Base-by-base conservation (phyloP, 2,329 filamentous ascomycete species). In the Alternaria conjuncta region DNA sequence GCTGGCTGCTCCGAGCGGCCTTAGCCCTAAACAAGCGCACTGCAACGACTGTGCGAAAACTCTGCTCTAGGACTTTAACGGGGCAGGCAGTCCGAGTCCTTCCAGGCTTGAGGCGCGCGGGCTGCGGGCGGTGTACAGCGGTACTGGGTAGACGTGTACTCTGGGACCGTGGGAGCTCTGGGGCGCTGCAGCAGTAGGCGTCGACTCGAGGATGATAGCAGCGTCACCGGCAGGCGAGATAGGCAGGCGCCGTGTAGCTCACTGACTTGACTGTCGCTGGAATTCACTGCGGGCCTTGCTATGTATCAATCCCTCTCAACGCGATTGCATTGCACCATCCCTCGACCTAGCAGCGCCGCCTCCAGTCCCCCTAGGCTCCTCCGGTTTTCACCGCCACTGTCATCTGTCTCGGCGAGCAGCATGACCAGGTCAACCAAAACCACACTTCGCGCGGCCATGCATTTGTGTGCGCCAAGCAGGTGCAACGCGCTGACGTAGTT, bases 21-120 rank as follows among this genome's bases (percentile, higher is more conserved):
- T 76, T 75, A 71, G 71, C 73, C 75, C 69, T 66, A 72, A 72
- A 71, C 64, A 75, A 73, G 71, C 74, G 71, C 69, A 65, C 43
- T 63, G 68, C 66, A 69, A 67, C 67, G 71, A 69, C 66, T 45
- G 54, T 67, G 71, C 68, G 71, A 78, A 78, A 79, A 75, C 70
- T 77, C 77, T 79, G 72, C 70, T 67, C 65, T 56, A 71, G 64
- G 57, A 61, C 67, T 68, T 72, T 67, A 71, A 78, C 74, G 75
- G 76, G 71, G 71, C 70, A 74, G 71, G 69, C 70, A 65, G 71
- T 71, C 73, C 72, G 71, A 75, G 63, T 70, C 64, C 63, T 65
- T 54, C 61, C 60, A 67, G 60, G 68, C 64, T 51, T 53, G 69
- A 67, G 69, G 70, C 61, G 51, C 65, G 69, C 69, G 49, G 71